Percentiles rank a stretch among this genome's conserved stretches.
Conservation (phyloP, 257 asterid genomes). For the Ophiorrhiza pumila region DNA sequence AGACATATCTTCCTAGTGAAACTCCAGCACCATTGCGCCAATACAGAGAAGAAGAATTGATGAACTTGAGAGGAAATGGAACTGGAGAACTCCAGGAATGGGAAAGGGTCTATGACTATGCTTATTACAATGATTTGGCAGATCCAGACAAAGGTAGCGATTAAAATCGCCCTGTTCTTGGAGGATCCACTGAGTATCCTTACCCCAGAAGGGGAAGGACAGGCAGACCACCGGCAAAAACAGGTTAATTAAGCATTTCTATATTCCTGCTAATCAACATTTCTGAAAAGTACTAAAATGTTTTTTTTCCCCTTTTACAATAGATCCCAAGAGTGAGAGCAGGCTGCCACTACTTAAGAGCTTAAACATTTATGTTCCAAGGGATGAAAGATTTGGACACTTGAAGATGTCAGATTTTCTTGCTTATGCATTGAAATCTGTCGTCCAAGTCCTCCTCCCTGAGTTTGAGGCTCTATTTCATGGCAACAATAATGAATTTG, state of each 20-base stretch:
- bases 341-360: constrained; percentile 42
- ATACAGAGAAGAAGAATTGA: constrained; percentile 31
- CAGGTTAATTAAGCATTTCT: constrained; percentile 31
- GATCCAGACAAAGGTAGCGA: constrained; percentile 28
- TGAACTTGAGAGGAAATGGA: constrained; percentile 30
- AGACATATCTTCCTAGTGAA: constrained; percentile 35
- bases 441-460: constrained; percentile 55
- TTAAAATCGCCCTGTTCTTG: constrained; percentile 28
- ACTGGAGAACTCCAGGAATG: constrained; percentile 34
- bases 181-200: constrained; percentile 25
- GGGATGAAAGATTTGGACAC: constrained; percentile 74
- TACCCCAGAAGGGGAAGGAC: constrained; percentile 71
- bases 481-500: constrained; percentile 55
- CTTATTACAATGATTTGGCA: constrained; percentile 35
- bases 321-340: constrained; percentile 65
- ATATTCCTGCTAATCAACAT: neutral
- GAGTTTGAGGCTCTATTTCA: constrained; percentile 50
- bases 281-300: too few relatives aligned
- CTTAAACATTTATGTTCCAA: constrained; percentile 65
- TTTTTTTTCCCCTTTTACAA: neutral
- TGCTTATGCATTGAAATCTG: constrained; percentile 54
- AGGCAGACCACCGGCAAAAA: constrained; percentile 47
- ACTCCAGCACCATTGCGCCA: constrained; percentile 25
- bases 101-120: constrained; percentile 41
- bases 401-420: constrained; percentile 73